These are phyloP conservation scores for Senna siamea DNA, from an alignment of 306 rosid species.

Conservation along the genomic window DNA sequence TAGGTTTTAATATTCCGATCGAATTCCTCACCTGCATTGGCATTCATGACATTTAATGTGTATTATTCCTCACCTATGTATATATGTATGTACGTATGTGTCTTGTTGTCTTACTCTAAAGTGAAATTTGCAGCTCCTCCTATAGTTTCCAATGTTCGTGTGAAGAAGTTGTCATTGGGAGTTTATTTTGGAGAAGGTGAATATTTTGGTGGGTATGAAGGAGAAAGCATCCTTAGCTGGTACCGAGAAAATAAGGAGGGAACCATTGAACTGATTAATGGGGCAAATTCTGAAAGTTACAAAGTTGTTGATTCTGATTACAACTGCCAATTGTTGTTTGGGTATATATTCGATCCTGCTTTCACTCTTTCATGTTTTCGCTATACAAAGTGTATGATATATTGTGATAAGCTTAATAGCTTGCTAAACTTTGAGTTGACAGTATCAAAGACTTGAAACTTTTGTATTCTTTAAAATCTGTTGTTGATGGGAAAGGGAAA, in stretches of 20 bases:
- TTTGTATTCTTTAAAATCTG: background rate
- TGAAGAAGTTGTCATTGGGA: constrained; percentile 70
- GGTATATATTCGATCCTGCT: constrained; percentile 56
- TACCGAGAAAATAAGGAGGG: constrained; percentile 85
- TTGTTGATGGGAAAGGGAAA: background rate
- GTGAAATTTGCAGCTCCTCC: constrained; percentile 78
- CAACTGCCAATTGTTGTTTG: constrained; percentile 75
- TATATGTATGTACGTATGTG: constrained; percentile 16
- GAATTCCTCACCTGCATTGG: background rate
- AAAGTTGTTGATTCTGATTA: constrained; percentile 82
- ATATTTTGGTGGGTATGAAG: constrained; percentile 97
- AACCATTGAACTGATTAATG: constrained; percentile 62
- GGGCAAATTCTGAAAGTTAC: constrained; percentile 68
- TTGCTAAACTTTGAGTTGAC: constrained; percentile 10
- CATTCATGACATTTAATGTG: background rate
- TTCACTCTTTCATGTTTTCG: constrained; percentile 25
- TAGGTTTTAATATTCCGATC: constrained; percentile 14
- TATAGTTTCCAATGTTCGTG: constrained; percentile 65
- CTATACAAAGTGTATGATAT: constrained; percentile 26
- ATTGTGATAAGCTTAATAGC: constrained; percentile 15
- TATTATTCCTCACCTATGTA: background rate
- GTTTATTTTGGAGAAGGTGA: constrained; percentile 86
- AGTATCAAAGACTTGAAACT: background rate
- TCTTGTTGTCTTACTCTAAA: constrained; percentile 37
- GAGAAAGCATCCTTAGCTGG: constrained; percentile 89